Evolutionary conservation across 208 protist genomes (phyloP), one percentile per base, ranked within the genome.

Genomic region (Trypanosoma lewisi): DNA sequence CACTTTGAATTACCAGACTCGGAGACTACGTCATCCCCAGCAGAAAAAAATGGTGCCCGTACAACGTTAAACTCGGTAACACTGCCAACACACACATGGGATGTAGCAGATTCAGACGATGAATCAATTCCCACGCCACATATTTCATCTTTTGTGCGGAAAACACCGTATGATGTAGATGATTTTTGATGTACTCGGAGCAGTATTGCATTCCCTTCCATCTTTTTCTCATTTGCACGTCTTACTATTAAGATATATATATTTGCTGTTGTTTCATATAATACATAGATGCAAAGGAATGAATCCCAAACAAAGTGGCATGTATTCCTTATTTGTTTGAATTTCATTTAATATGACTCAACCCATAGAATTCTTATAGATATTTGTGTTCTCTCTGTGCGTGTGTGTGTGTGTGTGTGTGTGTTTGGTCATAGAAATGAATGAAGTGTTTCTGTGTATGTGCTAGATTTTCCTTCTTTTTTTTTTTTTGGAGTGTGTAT

Each of bases 101-200:
- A 77, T 42, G 58, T 77, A 4, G 53, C 42, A 23, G 70, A 69
- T 16, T 67, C 63, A 9, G 65, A 71, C 37, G 70, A 75, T 67
- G 67, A 74, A 49, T 68, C 65, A 0, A 63, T 74, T 33, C 61
- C 67, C 19, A 19, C 64, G 41, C n/a, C 48, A 31, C 54, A 60
- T 27, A 16, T 11, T 51, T 49, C 2, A 14, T 54, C 52, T 28
- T 25, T 25, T 31, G 33, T 30, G 49, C 33, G 62, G 37, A 68
- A 50, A 31, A 77, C 62, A 27, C 75, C 75, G 12, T 81, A 81
- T 42, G 75, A 81, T 64, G 47, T 67, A 17, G 67, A 80, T 31
- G 51, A 65, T 19, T 21, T 60, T 1, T 68, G 30, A 60, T 42
- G 25, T 12, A 47, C 7, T 33, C 5, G 25, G 4, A 7, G n/a